Evolutionary conservation across 225 moss, liverwort and hornwort genomes (phyloP).

Genomic region (Marchantia paleacea): DNA sequence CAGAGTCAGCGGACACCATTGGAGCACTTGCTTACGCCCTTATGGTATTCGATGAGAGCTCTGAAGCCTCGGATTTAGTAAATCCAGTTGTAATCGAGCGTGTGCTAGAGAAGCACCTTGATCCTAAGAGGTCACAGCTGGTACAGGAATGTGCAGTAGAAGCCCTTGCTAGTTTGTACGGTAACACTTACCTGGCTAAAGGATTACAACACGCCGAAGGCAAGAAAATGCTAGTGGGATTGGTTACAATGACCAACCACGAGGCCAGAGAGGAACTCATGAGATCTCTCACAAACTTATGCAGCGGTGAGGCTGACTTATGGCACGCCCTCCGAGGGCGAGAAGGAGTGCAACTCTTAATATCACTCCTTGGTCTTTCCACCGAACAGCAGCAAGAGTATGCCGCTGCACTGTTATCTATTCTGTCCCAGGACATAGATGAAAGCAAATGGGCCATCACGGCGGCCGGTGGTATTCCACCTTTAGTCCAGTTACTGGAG

Average conservation of each 20-base stretch:
- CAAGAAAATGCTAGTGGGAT: slow-evolving; percentile 94
- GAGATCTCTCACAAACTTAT: slow-evolving; percentile 76
- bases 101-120: slow-evolving; percentile 83
- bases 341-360: slow-evolving; percentile 92
- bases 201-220: slow-evolving; percentile 85
- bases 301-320: slow-evolving; percentile 71
- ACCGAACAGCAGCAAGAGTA: slow-evolving; percentile 90
- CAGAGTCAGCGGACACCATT: slow-evolving; percentile 75
- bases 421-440: slow-evolving; percentile 87
- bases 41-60: slow-evolving; percentile 66
- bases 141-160: slow-evolving; percentile 86
- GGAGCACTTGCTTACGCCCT: slow-evolving; percentile 93
- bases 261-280: slow-evolving; percentile 80
- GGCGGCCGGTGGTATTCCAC: slow-evolving; percentile 98
- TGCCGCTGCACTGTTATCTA: slow-evolving; percentile 83
- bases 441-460: slow-evolving; percentile 99
- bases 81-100: slow-evolving; percentile 77
- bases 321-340: slow-evolving; percentile 91
- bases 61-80: slow-evolving; percentile 63
- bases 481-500: slow-evolving; percentile 86
- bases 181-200: slow-evolving; percentile 66
- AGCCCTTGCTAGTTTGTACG: slow-evolving; percentile 87
- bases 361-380: slow-evolving; percentile 69
- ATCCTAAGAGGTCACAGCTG: slow-evolving; percentile 49
- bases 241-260: slow-evolving; percentile 74